Conservation (phyloP, 306 rosid genomes). For the Medicago lupulina region DNA sequence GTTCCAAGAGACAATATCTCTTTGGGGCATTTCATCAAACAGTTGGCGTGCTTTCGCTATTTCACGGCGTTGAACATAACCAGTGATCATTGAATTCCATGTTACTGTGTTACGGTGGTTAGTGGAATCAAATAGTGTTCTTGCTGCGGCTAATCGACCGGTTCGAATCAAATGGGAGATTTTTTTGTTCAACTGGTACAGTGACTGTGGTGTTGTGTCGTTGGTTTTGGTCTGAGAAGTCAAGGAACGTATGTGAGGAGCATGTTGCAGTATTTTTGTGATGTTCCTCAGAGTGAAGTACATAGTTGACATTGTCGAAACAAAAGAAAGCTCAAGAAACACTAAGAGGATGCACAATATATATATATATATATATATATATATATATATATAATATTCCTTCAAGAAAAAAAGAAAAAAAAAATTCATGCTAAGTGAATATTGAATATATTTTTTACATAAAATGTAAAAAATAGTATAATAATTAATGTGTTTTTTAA, state of each 20-base stretch:
- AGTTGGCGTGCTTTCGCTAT: conserved; percentile 49
- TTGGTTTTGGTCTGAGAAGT: conserved; percentile 32
- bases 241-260: conserved; percentile 18
- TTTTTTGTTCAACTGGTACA: conserved; percentile 42
- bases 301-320: conserved; percentile 36
- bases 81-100: conserved; percentile 54
- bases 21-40: conserved; percentile 54
- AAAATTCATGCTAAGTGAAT: no score
- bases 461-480: no score
- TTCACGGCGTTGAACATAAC: conserved; percentile 49
- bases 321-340: no score
- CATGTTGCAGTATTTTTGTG: not conserved
- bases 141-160: conserved; percentile 50
- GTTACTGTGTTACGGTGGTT: conserved; percentile 42
- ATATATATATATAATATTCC: no score
- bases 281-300: conserved; percentile 11
- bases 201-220: conserved; percentile 2
- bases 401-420: no score
- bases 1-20: conserved; percentile 56
- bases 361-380: no score
- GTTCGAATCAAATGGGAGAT: conserved; percentile 52
- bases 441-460: no score
- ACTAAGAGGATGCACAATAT: no score
- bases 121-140: conserved; percentile 48
- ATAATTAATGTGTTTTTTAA: no score